Evolutionary conservation across 352 stramenopile species (phyloP).

Genomic region (Phytophthora ramorum): DNA sequence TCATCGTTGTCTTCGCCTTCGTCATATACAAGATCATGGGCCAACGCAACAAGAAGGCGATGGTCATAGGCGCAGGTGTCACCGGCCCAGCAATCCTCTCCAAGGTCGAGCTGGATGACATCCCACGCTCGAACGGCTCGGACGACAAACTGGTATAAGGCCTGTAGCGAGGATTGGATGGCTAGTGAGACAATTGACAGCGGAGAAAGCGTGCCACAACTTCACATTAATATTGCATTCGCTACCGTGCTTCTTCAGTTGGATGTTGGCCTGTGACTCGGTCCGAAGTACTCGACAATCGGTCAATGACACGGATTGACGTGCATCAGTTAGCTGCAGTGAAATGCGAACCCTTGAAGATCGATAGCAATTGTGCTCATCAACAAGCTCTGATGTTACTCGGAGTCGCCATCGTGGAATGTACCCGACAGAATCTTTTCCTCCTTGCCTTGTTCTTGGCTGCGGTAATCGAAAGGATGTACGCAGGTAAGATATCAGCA

Average conservation of each 20-base stretch:
- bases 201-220: not conserved
- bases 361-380: not conserved
- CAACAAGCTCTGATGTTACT: slow-evolving; percentile 34
- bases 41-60: slow-evolving; percentile 31
- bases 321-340: too few species aligned
- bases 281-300: not conserved
- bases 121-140: slow-evolving; percentile 15
- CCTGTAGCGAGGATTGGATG: slow-evolving; percentile 1
- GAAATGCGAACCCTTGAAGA: not conserved
- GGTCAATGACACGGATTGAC: too few species aligned
- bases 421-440: slow-evolving; percentile 70
- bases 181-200: not conserved
- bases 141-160: slow-evolving; percentile 34
- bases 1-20: slow-evolving; percentile 24
- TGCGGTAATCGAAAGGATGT: slow-evolving; percentile 11
- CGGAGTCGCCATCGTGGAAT: slow-evolving; percentile 71
- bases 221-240: slow-evolving; percentile 22
- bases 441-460: slow-evolving; percentile 64
- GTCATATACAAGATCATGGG: slow-evolving; percentile 35
- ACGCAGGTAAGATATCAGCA: slow-evolving; percentile 2
- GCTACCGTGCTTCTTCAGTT: slow-evolving; percentile 3
- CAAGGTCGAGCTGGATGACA: slow-evolving; percentile 37
- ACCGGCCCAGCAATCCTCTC: slow-evolving; percentile 23
- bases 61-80: slow-evolving; percentile 21
- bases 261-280: not conserved